Evolutionary conservation across 75 land plant species (phyloP).

Genomic region (Picea sitchensis): DNA sequence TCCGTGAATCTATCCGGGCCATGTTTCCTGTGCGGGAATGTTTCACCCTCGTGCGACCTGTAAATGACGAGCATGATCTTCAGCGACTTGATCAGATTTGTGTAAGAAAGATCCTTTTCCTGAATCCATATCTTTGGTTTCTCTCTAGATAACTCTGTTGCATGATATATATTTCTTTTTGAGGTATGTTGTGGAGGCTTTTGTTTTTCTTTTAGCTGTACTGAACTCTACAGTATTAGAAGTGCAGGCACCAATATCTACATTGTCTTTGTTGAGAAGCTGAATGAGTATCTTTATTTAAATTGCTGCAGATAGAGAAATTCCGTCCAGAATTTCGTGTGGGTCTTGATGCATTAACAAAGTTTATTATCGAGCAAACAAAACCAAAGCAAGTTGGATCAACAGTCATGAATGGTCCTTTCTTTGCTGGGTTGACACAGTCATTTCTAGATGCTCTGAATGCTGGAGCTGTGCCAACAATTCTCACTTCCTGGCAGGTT

Average conservation of each 20-base stretch:
- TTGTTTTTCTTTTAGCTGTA: not conserved
- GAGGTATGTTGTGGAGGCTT: not conserved
- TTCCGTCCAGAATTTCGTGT: slow-evolving; percentile 29
- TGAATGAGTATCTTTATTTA: not conserved
- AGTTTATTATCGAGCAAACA: slow-evolving; percentile 28
- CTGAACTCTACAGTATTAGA: not conserved
- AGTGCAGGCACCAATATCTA: not conserved
- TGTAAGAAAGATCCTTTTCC: slow-evolving; percentile 14
- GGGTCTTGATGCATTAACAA: slow-evolving; percentile 27
- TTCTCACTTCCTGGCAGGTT: slow-evolving; percentile 45
- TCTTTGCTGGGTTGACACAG: slow-evolving; percentile 36
- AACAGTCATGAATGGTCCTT: slow-evolving; percentile 34
- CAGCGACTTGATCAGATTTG: slow-evolving; percentile 34
- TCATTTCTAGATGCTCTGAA: slow-evolving; percentile 40
- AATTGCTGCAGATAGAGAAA: slow-evolving; percentile 20
- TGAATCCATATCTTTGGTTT: not conserved
- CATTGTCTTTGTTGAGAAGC: not conserved
- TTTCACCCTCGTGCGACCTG: slow-evolving; percentile 35
- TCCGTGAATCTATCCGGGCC: slow-evolving; percentile 34
- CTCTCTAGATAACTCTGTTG: not conserved
- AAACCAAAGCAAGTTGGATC: slow-evolving; percentile 39
- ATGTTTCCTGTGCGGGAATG: slow-evolving; percentile 44
- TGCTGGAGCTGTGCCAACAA: slow-evolving; percentile 41
- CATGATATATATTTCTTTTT: not conserved
- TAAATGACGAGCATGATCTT: slow-evolving; percentile 27